Base-by-base conservation (phyloP, 1,139 yeast species). In the Suhomyces taliae region DNA sequence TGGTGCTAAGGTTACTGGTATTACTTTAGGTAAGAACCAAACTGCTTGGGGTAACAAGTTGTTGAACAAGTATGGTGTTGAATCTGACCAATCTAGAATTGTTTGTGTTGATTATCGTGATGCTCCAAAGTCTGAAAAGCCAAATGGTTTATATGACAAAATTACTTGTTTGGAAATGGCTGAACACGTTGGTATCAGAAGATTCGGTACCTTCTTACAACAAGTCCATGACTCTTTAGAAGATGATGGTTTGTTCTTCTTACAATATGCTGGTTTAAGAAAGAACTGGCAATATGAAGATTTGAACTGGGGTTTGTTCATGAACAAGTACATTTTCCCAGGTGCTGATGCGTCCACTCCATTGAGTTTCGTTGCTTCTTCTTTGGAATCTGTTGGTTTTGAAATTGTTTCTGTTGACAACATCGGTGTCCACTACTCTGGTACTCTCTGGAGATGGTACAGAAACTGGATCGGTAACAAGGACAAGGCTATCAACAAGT, bases 301-400 rank as follows among this genome's bases (percentile, higher is more conserved):
- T 67, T 79, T 90, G 62, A 77, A 83, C 69, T 90, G 97, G 97
- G 97, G 97, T 57, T 76, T 90, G 66, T 90, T 90, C 70, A 90
- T 90, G 97, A 90, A 90, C 82, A 90, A 89, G 77, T 90, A 89
- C 73, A 85, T 90, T 65, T 90, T 90, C 90, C 97, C 97, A 40
- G 97, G 97, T 72, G 97, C 97, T 46, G 97, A 90, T 72, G 97
- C 97, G 42, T 88, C 96, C 8, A 90, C 97, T 47, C 97, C 97
- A 43, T 80, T 90, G 60, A 89, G 90, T 49, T 90, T 87, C 66
- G 93, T 88, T 55, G 76, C 85, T 52, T 81, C 85, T 53, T 76
- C 82, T 57, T 81, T 90, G 65, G 97, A 90, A 74, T 83, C 82
- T 37, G 82, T 86, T 54, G 96, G 96, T 4, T 90, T 90, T 66